Percentiles rank a stretch among this genome's conserved stretches.
Evolutionary conservation across 2,329 filamentous ascomycete genomes (phyloP).

Genomic region (Raffaelea arxii): DNA sequence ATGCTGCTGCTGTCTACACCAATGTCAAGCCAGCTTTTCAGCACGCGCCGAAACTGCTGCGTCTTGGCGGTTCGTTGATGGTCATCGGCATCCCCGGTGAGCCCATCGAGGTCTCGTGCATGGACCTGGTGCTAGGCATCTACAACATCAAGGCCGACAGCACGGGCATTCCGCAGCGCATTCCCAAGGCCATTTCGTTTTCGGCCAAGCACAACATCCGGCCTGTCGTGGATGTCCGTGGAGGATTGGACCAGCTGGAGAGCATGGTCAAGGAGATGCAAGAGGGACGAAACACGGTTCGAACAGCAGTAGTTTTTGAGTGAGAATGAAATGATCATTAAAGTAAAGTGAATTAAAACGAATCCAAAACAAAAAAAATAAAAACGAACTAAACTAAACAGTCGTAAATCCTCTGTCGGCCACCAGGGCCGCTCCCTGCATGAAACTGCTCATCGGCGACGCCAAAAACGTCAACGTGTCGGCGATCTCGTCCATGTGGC

Average conservation of each 20-base stretch:
- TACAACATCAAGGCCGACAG: slow-evolving; percentile 31
- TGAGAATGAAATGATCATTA: too few relatives aligned
- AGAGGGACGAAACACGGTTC: slow-evolving; percentile 12
- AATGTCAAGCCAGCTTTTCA: slow-evolving; percentile 26
- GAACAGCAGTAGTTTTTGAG: slow-evolving; percentile 7
- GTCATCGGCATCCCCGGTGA: slow-evolving; percentile 29
- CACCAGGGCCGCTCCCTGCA: slow-evolving; percentile 36
- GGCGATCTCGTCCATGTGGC: slow-evolving; percentile 40
- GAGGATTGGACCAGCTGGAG: slow-evolving; percentile 26
- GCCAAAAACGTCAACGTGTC: slow-evolving; percentile 42
- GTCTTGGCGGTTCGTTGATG: slow-evolving; percentile 29
- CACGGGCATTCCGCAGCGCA: slow-evolving; percentile 30
- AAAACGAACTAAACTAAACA: neutral
- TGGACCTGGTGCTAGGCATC: slow-evolving; percentile 28
- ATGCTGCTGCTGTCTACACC: slow-evolving; percentile 31
- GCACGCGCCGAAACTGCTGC: slow-evolving; percentile 23
- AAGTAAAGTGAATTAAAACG: too few relatives aligned
- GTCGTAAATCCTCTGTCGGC: slow-evolving; percentile 34
- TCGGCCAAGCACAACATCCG: slow-evolving; percentile 30
- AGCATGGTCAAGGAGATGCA: slow-evolving; percentile 28
- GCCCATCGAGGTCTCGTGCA: slow-evolving; percentile 24
- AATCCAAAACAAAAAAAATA: too few relatives aligned
- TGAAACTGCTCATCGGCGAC: slow-evolving; percentile 41
- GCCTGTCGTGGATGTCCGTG: slow-evolving; percentile 26
- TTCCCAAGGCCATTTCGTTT: slow-evolving; percentile 32